Conservation (phyloP, 208 protist genomes). For the Leptomonas pyrrhocoris region DNA sequence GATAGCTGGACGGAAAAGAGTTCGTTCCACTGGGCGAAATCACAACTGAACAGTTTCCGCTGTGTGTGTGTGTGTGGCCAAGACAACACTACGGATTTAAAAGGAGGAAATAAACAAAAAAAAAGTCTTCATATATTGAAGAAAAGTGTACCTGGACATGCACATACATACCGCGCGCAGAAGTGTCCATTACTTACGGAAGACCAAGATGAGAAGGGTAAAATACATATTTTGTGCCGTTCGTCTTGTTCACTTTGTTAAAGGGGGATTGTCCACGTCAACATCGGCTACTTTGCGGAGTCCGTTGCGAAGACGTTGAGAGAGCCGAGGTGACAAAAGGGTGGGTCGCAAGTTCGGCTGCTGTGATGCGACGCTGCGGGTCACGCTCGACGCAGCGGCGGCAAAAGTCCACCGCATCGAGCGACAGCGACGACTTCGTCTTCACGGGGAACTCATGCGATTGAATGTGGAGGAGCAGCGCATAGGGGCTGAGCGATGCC, state of each 20-base stretch:
- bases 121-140: not conserved
- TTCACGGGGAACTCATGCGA: conserved; percentile 24
- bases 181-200: too few species aligned
- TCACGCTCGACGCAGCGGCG: conserved; percentile 32
- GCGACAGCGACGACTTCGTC: conserved; percentile 8
- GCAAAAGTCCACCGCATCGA: conserved; percentile 30
- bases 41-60: too few species aligned
- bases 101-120: not conserved
- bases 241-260: too few species aligned
- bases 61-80: not conserved
- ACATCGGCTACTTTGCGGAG: too few species aligned
- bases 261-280: too few species aligned
- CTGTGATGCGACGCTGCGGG: conserved; percentile 13
- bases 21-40: too few species aligned
- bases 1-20: too few species aligned
- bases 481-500: conserved; percentile 26
- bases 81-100: not conserved
- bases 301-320: too few species aligned
- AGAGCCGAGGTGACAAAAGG: conserved; percentile 8
- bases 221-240: too few species aligned
- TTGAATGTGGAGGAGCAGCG: conserved; percentile 37
- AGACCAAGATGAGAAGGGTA: too few species aligned
- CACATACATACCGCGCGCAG: too few species aligned
- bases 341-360: conserved; percentile 6
- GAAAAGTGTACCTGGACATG: too few species aligned